Evolutionary conservation across 73 alveolate species (phyloP).

Genomic region (Paraurostyla sp.): DNA sequence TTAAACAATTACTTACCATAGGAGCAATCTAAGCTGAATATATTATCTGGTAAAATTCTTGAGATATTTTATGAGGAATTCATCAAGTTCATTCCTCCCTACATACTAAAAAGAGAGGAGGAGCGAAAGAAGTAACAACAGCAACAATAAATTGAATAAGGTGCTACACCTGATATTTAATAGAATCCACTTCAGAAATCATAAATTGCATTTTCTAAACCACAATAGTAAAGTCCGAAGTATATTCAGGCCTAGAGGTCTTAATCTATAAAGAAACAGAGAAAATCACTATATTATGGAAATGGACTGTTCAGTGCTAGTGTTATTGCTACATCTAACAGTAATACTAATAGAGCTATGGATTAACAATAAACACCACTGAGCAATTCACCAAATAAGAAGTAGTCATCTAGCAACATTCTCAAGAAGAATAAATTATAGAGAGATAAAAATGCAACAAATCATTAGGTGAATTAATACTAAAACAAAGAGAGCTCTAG

Average conservation of each 20-base stretch:
- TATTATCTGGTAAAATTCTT: conserved; percentile 43
- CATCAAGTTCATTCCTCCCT: conserved; percentile 57
- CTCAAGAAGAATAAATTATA: too few species aligned
- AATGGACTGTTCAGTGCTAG: not conserved
- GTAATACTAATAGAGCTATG: not conserved
- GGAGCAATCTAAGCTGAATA: conserved; percentile 25
- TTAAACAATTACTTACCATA: conserved; percentile 35
- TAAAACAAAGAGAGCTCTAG: too few species aligned
- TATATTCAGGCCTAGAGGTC: not conserved
- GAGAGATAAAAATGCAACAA: too few species aligned
- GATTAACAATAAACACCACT: too few species aligned
- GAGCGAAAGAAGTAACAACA: conserved; percentile 14
- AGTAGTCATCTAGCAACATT: too few species aligned
- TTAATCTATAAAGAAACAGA: conserved; percentile 10
- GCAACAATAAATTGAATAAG: not conserved
- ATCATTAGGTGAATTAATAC: too few species aligned
- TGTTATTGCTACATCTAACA: not conserved
- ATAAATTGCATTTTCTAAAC: too few species aligned
- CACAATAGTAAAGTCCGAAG: not conserved
- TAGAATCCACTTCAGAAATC: too few species aligned
- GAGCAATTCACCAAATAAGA: too few species aligned
- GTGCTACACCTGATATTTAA: conserved; percentile 18
- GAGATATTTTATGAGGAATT: conserved; percentile 61
- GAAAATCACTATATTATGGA: conserved; percentile 12
- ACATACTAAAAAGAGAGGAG: conserved; percentile 44